phyloP scores from a whole-genome alignment of 2,329 filamentous ascomycete genomes.

The Penicillium sp. region DNA sequence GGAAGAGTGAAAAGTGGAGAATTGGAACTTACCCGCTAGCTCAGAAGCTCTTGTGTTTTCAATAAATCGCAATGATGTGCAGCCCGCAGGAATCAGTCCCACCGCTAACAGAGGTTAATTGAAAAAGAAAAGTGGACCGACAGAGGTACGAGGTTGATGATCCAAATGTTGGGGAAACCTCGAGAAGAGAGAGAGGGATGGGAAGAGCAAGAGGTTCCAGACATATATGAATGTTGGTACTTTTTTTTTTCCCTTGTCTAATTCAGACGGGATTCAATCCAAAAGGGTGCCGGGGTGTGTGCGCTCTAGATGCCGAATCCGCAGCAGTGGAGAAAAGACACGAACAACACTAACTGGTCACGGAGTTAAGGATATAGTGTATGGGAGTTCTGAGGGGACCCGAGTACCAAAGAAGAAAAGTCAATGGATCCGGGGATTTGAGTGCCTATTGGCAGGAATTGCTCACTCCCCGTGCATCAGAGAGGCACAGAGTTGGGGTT shows the following conservation, averaged over 20 bases:
- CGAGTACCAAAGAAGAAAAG: background rate
- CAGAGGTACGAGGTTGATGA: background rate
- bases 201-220: background rate
- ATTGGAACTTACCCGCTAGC: slow-evolving; percentile 14
- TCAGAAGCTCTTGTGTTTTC: background rate
- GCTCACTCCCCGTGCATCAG: background rate
- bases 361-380: slow-evolving; percentile 7
- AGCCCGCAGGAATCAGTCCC: slow-evolving; percentile 17
- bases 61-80: slow-evolving; percentile 27
- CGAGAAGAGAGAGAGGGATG: background rate
- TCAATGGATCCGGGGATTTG: background rate
- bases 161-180: background rate
- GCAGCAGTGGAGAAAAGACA: background rate
- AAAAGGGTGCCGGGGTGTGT: background rate
- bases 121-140: slow-evolving; percentile 18
- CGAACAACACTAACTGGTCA: slow-evolving; percentile 1
- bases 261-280: background rate
- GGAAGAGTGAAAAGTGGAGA: slow-evolving; percentile 21
- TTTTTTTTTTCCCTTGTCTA: background rate
- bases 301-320: background rate
- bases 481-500: background rate
- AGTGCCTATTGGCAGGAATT: background rate
- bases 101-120: slow-evolving; percentile 24
- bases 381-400: too few relatives aligned
- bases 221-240: background rate